A percentile compares a stretch with the other conserved stretches of the same genome.
phyloP scores from a whole-genome alignment of 2,329 filamentous ascomycete genomes.

The Botrytis galanthina region DNA sequence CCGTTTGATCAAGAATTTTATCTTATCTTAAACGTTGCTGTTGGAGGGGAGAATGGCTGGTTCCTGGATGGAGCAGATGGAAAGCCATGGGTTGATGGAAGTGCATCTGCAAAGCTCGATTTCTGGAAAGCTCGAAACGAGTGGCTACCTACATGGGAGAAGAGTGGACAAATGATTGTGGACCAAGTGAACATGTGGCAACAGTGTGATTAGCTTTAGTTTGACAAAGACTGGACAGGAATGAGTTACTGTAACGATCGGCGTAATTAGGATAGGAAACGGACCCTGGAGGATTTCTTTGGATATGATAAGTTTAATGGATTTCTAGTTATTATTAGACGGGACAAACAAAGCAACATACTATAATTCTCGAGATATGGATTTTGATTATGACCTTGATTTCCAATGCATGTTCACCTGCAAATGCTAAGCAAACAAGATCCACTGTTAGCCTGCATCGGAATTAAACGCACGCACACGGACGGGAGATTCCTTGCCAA shows the following conservation, averaged over 20 bases:
- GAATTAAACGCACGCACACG: not conserved
- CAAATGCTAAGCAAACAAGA: not conserved
- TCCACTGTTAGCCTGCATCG: constrained; percentile 3
- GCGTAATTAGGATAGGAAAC: not conserved
- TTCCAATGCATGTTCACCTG: not conserved
- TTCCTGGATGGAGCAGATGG: constrained; percentile 68
- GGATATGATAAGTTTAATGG: not conserved
- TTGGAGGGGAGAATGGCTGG: constrained; percentile 80
- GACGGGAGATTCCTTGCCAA: not conserved
- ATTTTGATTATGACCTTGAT: not conserved
- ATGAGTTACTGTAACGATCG: not conserved
- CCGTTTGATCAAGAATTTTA: constrained; percentile 78
- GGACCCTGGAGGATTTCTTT: constrained; percentile 8
- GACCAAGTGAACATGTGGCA: constrained; percentile 70
- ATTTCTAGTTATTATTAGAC: constrained; percentile 16
- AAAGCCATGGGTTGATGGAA: constrained; percentile 78
- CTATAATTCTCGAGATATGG: not conserved
- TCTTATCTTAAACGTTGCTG: constrained; percentile 71
- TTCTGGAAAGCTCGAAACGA: constrained; percentile 68
- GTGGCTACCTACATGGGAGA: constrained; percentile 72
- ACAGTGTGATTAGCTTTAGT: constrained; percentile 56
- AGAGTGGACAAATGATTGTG: constrained; percentile 61
- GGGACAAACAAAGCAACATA: not conserved
- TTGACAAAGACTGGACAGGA: not conserved
- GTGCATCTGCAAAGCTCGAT: constrained; percentile 64